Conservation (phyloP, 306 rosid species). For the Corylus heterophylla region DNA sequence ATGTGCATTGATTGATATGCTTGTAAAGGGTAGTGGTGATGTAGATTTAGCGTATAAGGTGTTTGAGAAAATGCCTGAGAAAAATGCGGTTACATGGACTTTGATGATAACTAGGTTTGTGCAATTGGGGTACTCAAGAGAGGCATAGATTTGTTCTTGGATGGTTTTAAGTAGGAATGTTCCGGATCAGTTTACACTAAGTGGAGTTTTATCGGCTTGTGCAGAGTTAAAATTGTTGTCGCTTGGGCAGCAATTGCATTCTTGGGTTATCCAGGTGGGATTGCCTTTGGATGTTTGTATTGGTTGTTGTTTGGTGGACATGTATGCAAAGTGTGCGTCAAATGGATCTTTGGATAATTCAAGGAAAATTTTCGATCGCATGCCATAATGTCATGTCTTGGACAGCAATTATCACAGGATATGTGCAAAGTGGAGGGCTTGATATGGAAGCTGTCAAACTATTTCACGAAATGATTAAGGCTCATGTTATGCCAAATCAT, state of each 20-base stretch:
- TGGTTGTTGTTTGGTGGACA: conserved; percentile 55
- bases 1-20: conserved; percentile 64
- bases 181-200: conserved; percentile 58
- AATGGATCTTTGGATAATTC: conserved; percentile 37
- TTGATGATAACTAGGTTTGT: conserved; percentile 61
- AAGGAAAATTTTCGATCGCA: conserved; percentile 46
- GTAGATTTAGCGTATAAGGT: conserved; percentile 42
- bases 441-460: conserved; percentile 46
- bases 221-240: conserved; percentile 41
- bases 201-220: conserved; percentile 41
- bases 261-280: conserved; percentile 49
- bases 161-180: conserved; percentile 39
- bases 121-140: conserved; percentile 33
- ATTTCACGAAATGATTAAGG: conserved; percentile 42
- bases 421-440: conserved; percentile 38
- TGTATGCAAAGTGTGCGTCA: conserved; percentile 55
- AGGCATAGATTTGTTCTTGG: conserved; percentile 39
- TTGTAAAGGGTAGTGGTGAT: conserved; percentile 41
- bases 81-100: conserved; percentile 58
- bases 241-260: conserved; percentile 57
- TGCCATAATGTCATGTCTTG: conserved; percentile 62
- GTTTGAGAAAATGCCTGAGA: conserved; percentile 56
- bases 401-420: conserved; percentile 57
- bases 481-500: conserved; percentile 50
- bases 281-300: conserved; percentile 49